Percentiles rank a stretch among this genome's conserved stretches.
Conservation (phyloP, 371 early-diverging fungal genomes). For the Basidiobolus meristosporus region DNA sequence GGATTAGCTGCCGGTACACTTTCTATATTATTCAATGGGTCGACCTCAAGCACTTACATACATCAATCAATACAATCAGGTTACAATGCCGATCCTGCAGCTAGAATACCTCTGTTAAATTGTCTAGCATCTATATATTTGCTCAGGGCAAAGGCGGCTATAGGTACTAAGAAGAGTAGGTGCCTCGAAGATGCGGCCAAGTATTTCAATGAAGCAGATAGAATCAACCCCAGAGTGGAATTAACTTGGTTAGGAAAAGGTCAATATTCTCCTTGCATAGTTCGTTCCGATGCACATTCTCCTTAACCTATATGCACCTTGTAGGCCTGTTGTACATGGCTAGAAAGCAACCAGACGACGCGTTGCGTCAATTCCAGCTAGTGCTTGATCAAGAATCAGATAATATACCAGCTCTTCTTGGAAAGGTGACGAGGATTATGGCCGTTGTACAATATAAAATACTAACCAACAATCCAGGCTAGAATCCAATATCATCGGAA, state of each 20-base stretch:
- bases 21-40: no score
- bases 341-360: slow-evolving; percentile 35
- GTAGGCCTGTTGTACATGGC: slow-evolving; percentile 36
- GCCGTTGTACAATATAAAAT: not conserved
- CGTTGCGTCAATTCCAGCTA: slow-evolving; percentile 38
- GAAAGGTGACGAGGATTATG: slow-evolving; percentile 10
- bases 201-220: not conserved
- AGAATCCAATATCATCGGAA: slow-evolving; percentile 31
- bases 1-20: slow-evolving; percentile 2
- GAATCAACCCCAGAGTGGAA: not conserved
- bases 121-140: slow-evolving; percentile 2
- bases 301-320: no score
- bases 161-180: not conserved
- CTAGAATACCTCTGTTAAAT: slow-evolving; percentile 1
- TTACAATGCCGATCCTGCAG: not conserved
- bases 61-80: not conserved
- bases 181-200: not conserved
- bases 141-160: not conserved
- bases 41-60: not conserved
- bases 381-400: slow-evolving; percentile 33
- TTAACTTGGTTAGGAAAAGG: slow-evolving; percentile 13
- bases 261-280: slow-evolving; percentile 14
- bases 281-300: no score
- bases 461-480: slow-evolving; percentile 14
- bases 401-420: slow-evolving; percentile 58